Evolutionary conservation across 495 filamentous ascomycete genomes (phyloP).

Genomic region (Lasiosphaeris hirsuta): DNA sequence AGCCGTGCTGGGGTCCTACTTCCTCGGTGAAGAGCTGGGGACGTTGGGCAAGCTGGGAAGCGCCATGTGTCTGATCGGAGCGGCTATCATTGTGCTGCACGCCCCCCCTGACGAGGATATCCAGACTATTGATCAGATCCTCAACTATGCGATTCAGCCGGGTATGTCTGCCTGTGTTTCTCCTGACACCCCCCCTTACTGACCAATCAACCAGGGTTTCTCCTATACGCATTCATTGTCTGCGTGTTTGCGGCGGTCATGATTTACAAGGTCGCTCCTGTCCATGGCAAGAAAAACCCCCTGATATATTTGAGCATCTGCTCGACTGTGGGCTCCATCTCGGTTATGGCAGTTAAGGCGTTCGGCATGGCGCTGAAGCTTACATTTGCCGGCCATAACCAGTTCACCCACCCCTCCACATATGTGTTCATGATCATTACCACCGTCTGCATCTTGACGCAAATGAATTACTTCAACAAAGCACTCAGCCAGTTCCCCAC

Average conservation of each 20-base stretch:
- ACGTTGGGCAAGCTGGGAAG: constrained; percentile 89
- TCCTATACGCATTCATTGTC: constrained; percentile 76
- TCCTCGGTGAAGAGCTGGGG: constrained; percentile 84
- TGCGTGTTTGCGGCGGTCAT: constrained; percentile 81
- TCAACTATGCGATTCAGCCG: constrained; percentile 82
- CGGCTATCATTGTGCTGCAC: constrained; percentile 95
- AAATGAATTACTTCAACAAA: constrained; percentile 99
- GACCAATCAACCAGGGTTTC: constrained; percentile 61
- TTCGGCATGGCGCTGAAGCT: constrained; percentile 96
- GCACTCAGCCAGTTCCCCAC: constrained; percentile 95
- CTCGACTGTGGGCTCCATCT: constrained; percentile 92
- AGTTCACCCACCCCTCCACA: constrained; percentile 88
- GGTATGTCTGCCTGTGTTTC: constrained; percentile 51
- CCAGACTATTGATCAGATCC: constrained; percentile 78
- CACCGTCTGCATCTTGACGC: constrained; percentile 87
- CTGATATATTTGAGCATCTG: constrained; percentile 96
- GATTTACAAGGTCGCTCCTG: constrained; percentile 90
- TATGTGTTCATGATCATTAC: constrained; percentile 96
- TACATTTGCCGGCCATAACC: constrained; percentile 86
- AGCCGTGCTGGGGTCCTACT: constrained; percentile 90
- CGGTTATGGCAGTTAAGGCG: constrained; percentile 97
- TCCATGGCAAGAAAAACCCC: constrained; percentile 90
- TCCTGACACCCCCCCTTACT: constrained; percentile 16
- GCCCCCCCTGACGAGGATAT: constrained; percentile 92
- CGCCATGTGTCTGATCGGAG: constrained; percentile 92